A percentile compares a stretch with the other conserved stretches of the same genome.
phyloP scores from a whole-genome alignment of 2,329 filamentous ascomycete species.

The Fusarium anguioides region DNA sequence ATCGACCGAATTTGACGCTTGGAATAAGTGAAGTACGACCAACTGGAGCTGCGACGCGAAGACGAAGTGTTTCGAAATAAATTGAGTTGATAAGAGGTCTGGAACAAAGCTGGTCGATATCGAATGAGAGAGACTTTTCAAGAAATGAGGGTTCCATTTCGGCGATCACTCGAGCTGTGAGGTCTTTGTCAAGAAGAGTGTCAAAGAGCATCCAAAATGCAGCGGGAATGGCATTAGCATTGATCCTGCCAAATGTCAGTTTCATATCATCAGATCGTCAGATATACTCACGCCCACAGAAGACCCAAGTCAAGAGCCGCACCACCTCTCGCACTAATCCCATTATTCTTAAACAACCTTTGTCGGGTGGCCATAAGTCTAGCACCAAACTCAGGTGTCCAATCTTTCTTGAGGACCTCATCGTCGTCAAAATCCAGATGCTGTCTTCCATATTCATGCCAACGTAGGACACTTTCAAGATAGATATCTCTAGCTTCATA shows the following conservation, averaged over 20 bases:
- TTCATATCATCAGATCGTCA: rapidly evolving
- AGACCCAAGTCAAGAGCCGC: constrained; percentile 41
- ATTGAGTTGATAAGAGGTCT: constrained; percentile 50
- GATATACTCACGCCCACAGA: constrained; percentile 35
- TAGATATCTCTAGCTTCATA: constrained; percentile 31
- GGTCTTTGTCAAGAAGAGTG: constrained; percentile 13
- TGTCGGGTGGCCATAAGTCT: constrained; percentile 45
- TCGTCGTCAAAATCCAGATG: constrained; percentile 12
- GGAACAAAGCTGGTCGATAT: constrained; percentile 34
- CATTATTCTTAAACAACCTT: constrained; percentile 23
- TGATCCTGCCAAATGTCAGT: background rate
- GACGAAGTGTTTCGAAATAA: constrained; percentile 50
- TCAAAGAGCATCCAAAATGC: constrained; percentile 39
- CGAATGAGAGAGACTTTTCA: constrained; percentile 15
- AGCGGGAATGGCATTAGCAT: constrained; percentile 40
- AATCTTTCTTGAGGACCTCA: constrained; percentile 19
- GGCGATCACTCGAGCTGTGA: constrained; percentile 14
- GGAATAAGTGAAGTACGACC: constrained; percentile 29
- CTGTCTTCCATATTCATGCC: constrained; percentile 19
- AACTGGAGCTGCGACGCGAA: constrained; percentile 40
- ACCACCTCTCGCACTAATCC: constrained; percentile 18
- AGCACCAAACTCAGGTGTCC: constrained; percentile 40
- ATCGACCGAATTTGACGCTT: constrained; percentile 39
- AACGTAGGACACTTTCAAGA: constrained; percentile 15
- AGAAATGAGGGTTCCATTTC: constrained; percentile 31